Evolutionary conservation across 2,329 filamentous ascomycete species (phyloP), one percentile per base, ranked within the genome.

Genomic region (Dactylellina parvicollis): DNA sequence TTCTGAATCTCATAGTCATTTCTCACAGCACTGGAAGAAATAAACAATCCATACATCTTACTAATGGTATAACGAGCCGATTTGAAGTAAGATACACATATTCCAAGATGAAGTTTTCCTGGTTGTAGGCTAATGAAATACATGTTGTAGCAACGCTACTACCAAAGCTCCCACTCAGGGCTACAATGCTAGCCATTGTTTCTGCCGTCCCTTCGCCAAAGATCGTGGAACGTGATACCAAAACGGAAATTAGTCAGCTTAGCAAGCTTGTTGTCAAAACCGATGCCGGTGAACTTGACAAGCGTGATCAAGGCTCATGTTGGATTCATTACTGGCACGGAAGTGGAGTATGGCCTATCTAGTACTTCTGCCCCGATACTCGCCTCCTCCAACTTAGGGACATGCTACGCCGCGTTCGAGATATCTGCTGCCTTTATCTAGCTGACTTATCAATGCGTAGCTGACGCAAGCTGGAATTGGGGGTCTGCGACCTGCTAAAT

Each of bases 321-420:
- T 57, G 54, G 54, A 57, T 57, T 32, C 54, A 57, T 36, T 57
- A 57, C 54, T 57, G 54, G 54, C 54, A 57, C 36, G 54, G 54
- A 3, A n/a, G 54, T 20, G 54, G 54, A 4, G 54, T 57, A 4
- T 57, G 36, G 34, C 36, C 54, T 9, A 44, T 42, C 42, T 60
- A 40, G 56, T 60, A 60, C 26, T 60, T 60, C 56, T 40, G 56
- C 26, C 42, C 49, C 26, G 56, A 60, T 49, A 60, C 56, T 14
- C 49, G 42, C 38, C 56, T 18, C 56, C 56, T 32, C 56, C 56
- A 3, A 60, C 56, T 60, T 60, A 40, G 56, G 56, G 56, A 49
- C 56, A 60, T 16, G 56, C 56, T 60, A 60, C 14, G 56, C 56
- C 49, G 34, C 38, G 30, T 60, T 60, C 14, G n/a, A 36, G 28